Conservation (phyloP, 169 alveolate species). For the Perkinsus chesapeaki region DNA sequence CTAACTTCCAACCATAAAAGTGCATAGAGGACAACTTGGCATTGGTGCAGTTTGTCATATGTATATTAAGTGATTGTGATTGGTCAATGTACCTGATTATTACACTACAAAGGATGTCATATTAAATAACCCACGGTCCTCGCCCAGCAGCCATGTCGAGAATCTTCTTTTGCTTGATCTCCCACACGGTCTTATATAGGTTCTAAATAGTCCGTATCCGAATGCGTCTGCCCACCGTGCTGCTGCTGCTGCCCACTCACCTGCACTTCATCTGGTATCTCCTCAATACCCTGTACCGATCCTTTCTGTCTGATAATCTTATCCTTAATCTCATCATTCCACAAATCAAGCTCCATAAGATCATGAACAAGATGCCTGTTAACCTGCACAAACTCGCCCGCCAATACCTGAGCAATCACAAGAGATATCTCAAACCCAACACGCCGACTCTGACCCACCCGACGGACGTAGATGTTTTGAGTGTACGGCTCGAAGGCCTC, state of each 20-base stretch:
- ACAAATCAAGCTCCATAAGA: slow-evolving; percentile 82
- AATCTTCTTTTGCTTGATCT: slow-evolving; percentile 89
- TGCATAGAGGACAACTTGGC: slow-evolving; percentile 95
- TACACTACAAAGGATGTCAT: background rate
- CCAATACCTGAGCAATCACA: background rate
- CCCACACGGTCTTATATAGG: slow-evolving; percentile 96
- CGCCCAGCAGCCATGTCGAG: slow-evolving; percentile 95
- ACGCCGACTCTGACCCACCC: slow-evolving; percentile 53
- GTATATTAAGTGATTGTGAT: slow-evolving; percentile 90
- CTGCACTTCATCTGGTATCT: slow-evolving; percentile 84
- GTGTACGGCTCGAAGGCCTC: slow-evolving; percentile 98
- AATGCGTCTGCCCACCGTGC: background rate
- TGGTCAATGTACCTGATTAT: slow-evolving; percentile 21
- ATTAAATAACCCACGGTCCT: slow-evolving; percentile 76
- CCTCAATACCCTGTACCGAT: slow-evolving; percentile 78
- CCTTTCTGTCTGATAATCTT: slow-evolving; percentile 92
- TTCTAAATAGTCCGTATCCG: background rate
- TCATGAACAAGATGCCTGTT: slow-evolving; percentile 94
- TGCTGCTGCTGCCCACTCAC: slow-evolving; percentile 3
- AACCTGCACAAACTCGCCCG: slow-evolving; percentile 85
- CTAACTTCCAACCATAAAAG: slow-evolving; percentile 95
- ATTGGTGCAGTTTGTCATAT: slow-evolving; percentile 87
- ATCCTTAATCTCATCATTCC: slow-evolving; percentile 86
- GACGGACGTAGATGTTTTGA: slow-evolving; percentile 90
- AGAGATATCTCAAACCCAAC: background rate